Conservation (phyloP, 495 filamentous ascomycete species). For the Podospora bellae-mahoneyi region DNA sequence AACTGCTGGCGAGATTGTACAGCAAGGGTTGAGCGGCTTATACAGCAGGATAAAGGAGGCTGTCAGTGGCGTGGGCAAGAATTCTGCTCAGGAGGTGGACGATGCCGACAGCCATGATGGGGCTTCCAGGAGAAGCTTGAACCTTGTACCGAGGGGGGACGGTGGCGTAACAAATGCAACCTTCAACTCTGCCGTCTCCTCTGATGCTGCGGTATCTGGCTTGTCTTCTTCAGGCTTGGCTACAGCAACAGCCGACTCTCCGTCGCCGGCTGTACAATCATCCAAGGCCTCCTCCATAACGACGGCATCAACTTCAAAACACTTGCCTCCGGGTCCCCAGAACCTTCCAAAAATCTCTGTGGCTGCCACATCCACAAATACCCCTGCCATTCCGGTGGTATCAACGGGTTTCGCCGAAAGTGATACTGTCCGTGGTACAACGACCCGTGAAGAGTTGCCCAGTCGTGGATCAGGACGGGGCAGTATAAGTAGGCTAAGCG, state of each 20-base stretch:
- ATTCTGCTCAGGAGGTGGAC: conserved; percentile 44
- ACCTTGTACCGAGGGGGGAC: conserved; percentile 41
- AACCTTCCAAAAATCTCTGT: conserved; percentile 50
- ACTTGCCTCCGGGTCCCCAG: conserved; percentile 45
- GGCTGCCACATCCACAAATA: conserved; percentile 26
- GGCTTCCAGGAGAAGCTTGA: conserved; percentile 36
- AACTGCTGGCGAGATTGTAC: conserved; percentile 65
- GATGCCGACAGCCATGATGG: conserved; percentile 37
- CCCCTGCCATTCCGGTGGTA: conserved; percentile 53
- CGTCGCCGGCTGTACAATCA: conserved; percentile 42
- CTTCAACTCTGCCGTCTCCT: conserved; percentile 35
- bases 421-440: conserved; percentile 40
- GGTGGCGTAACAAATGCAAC: conserved; percentile 36
- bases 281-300: conserved; percentile 56
- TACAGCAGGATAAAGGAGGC: conserved; percentile 78
- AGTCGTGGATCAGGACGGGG: conserved; percentile 28
- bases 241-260: conserved; percentile 37
- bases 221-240: conserved; percentile 35
- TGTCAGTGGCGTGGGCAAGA: conserved; percentile 64
- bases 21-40: conserved; percentile 79
- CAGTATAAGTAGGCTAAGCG: conserved; percentile 38
- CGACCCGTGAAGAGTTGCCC: conserved; percentile 41
- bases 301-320: conserved; percentile 54
- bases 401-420: conserved; percentile 51
- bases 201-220: conserved; percentile 37